These are phyloP conservation scores for Brettanomyces anomalus DNA, from an alignment of 805 yeast genomes.

Conservation along the genomic window DNA sequence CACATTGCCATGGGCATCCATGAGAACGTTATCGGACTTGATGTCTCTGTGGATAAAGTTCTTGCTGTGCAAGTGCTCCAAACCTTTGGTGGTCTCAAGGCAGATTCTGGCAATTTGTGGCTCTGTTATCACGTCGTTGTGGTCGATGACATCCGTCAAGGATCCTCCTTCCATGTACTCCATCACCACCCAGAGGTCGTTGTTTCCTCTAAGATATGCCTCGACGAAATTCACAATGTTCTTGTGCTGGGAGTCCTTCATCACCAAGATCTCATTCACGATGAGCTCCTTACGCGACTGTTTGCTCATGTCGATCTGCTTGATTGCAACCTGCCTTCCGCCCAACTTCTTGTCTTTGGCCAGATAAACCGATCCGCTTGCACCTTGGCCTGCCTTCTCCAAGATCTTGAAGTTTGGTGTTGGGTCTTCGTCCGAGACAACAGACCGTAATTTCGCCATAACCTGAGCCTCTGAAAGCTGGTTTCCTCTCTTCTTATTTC, in stretches of 20 bases:
- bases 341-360: constrained; percentile 51
- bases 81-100: constrained; percentile 81
- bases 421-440: constrained; percentile 83
- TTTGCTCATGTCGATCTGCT: constrained; percentile 85
- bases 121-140: constrained; percentile 72
- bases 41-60: constrained; percentile 95
- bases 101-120: constrained; percentile 89
- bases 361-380: constrained; percentile 89
- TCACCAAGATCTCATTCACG: constrained; percentile 90
- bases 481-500: constrained; percentile 42
- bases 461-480: constrained; percentile 82
- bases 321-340: constrained; percentile 79
- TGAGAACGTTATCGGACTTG: constrained; percentile 87
- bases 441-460: constrained; percentile 70
- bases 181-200: constrained; percentile 98
- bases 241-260: constrained; percentile 92
- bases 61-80: constrained; percentile 84
- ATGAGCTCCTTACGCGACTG: constrained; percentile 95
- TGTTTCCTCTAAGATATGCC: constrained; percentile 69
- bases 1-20: constrained; percentile 75
- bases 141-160: constrained; percentile 88
- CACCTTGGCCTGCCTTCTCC: constrained; percentile 95
- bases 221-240: constrained; percentile 93
- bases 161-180: constrained; percentile 99
- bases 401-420: constrained; percentile 66